These are phyloP conservation scores for Silene latifolia DNA, from an alignment of 148 eudicot genomes.

Conservation along the genomic window DNA sequence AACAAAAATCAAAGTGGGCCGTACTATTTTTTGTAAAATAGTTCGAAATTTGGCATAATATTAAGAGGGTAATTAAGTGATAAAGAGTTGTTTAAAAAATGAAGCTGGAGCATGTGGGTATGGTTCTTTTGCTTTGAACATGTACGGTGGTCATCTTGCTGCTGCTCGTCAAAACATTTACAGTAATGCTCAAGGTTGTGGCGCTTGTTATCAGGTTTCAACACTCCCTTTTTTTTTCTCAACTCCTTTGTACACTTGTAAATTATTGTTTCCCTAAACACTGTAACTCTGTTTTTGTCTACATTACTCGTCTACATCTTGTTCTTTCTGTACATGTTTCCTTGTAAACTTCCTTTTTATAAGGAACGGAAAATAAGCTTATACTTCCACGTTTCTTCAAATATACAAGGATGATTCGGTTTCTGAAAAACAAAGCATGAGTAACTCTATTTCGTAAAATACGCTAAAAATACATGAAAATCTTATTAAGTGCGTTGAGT, in stretches of 20 bases:
- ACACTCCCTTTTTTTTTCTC: neutral
- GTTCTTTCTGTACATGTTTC: neutral
- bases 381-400: no score
- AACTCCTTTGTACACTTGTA: neutral
- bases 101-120: constrained; percentile 87
- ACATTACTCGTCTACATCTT: no score
- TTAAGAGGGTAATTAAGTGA: constrained; percentile 16
- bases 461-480: neutral
- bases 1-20: no score
- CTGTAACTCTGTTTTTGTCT: no score
- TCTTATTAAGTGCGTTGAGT: neutral
- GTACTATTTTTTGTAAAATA: no score
- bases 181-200: constrained; percentile 69
- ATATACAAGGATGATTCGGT: no score
- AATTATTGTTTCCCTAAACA: no score
- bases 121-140: constrained; percentile 56
- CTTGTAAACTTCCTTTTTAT: neutral
- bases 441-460: neutral
- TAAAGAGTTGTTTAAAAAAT: constrained; percentile 21
- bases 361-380: no score
- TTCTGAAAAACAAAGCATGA: no score
- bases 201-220: constrained; percentile 80
- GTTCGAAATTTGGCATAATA: neutral
- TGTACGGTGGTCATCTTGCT: constrained; percentile 66
- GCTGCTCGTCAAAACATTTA: constrained; percentile 65